Conservation (phyloP, 2,329 filamentous ascomycete species). For the Neurospora crassa region DNA sequence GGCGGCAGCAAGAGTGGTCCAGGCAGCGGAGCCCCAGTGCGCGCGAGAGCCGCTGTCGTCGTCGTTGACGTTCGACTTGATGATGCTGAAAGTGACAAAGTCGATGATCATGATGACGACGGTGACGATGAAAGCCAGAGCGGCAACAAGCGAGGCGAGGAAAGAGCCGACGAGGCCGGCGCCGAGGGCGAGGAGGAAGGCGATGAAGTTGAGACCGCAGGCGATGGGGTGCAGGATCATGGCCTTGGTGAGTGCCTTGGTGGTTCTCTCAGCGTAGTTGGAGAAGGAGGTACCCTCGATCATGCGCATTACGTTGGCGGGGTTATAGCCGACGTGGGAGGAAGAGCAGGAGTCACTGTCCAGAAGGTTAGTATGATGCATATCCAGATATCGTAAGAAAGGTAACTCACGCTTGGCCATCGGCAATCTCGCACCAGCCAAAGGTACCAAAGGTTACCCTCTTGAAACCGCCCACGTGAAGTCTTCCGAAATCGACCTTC, state of each 20-base stretch:
- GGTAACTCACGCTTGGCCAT: slow-evolving; percentile 14
- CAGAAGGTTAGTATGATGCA: not conserved
- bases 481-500: slow-evolving; percentile 35
- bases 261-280: slow-evolving; percentile 31
- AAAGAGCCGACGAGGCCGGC: slow-evolving; percentile 43
- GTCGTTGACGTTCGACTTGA: slow-evolving; percentile 43
- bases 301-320: slow-evolving; percentile 33
- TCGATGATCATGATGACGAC: slow-evolving; percentile 42
- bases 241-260: slow-evolving; percentile 42
- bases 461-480: slow-evolving; percentile 16
- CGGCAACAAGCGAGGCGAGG: slow-evolving; percentile 38
- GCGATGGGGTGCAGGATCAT: slow-evolving; percentile 55
- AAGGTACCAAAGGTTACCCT: slow-evolving; percentile 48
- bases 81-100: slow-evolving; percentile 46
- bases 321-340: slow-evolving; percentile 45
- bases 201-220: slow-evolving; percentile 47
- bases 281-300: slow-evolving; percentile 32
- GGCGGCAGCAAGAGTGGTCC: slow-evolving; percentile 48
- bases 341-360: slow-evolving; percentile 38
- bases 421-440: slow-evolving; percentile 39
- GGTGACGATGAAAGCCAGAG: slow-evolving; percentile 39
- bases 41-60: slow-evolving; percentile 30
- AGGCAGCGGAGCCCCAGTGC: slow-evolving; percentile 44
- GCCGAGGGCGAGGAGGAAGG: slow-evolving; percentile 45
- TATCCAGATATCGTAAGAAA: not conserved